Evolutionary conservation across 2,329 filamentous ascomycete genomes (phyloP), one percentile per base, ranked within the genome.

Genomic region (Dryadomyces sulphureus): DNA sequence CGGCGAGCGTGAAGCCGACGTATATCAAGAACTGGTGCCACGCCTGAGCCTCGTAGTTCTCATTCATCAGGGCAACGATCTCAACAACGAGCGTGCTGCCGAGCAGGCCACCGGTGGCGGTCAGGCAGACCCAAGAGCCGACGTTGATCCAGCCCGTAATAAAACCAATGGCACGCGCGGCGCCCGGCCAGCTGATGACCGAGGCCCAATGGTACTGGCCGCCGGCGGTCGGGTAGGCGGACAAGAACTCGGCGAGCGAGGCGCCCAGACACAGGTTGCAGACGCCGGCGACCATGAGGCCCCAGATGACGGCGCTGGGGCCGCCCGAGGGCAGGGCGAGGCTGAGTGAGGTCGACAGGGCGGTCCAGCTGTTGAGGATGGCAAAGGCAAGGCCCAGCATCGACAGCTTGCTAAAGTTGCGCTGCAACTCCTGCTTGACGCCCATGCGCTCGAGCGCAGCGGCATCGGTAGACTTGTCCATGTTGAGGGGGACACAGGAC

Each of bases 11-110:
- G 56, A 78, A 80, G 7, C 60, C 79, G 39, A 82, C 69, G 59
- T 85, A 86, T 41, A 86, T 79, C 24, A 85, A 64, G 59, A 86
- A 86, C 52, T 84, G 77, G 54, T 87, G 81, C 78, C 81, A 86
- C 4, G 73, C 56, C 55, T 80, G 60, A 2, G 72, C 49, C 20
- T 67, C 63, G 55, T 79, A 85, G 43, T 58, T 63, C 0, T 73
- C 65, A 52, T 79, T 63, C 59, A 78, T 72, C 32, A 86, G 63
- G 2, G 72, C 66, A 45, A 84, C 77, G 38, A 82, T 69, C 46
- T 79, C 77, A 22, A 82, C 57, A 43, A 86, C 72, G 50, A 86
- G 72, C 50, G 79, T 72, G 53, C 76, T 81, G 12, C 77, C 79
- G 5, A 86, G 67, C 20, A 84, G 65, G 1, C 79, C 79, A 16